Conservation (phyloP, 345 rosid genomes). For the Eucalyptus coolabah region DNA sequence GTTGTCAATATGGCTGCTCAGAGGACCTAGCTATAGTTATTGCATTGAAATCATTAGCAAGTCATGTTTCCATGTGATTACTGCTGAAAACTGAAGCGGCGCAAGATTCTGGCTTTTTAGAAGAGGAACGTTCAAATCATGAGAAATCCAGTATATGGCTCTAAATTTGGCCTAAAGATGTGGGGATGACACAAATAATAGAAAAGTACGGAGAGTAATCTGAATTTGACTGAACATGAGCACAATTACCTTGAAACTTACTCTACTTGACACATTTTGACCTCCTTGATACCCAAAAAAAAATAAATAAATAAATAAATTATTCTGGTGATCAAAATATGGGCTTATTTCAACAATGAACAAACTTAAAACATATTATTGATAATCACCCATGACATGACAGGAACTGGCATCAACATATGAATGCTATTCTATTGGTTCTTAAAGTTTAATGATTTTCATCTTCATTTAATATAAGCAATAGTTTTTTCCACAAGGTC, state of each 20-base stretch:
- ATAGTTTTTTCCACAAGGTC: not conserved
- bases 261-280: not conserved
- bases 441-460: not conserved
- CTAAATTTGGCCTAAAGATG: not conserved
- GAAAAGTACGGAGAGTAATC: not conserved
- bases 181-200: not conserved
- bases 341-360: not conserved
- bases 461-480: not conserved
- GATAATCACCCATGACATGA: not conserved
- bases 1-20: not conserved
- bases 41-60: not conserved
- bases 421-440: not conserved
- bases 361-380: not conserved
- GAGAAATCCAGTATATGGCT: not conserved
- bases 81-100: not conserved
- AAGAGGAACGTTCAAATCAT: not conserved
- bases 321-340: not conserved
- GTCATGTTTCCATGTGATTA: not conserved
- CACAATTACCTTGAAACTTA: not conserved
- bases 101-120: not conserved
- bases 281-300: not conserved
- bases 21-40: not conserved
- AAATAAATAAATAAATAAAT: not conserved
- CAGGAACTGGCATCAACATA: not conserved
- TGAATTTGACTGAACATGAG: not conserved